These are phyloP conservation scores for Phialophora expanda DNA, from an alignment of 2,329 filamentous ascomycete genomes.

Conservation along the genomic window DNA sequence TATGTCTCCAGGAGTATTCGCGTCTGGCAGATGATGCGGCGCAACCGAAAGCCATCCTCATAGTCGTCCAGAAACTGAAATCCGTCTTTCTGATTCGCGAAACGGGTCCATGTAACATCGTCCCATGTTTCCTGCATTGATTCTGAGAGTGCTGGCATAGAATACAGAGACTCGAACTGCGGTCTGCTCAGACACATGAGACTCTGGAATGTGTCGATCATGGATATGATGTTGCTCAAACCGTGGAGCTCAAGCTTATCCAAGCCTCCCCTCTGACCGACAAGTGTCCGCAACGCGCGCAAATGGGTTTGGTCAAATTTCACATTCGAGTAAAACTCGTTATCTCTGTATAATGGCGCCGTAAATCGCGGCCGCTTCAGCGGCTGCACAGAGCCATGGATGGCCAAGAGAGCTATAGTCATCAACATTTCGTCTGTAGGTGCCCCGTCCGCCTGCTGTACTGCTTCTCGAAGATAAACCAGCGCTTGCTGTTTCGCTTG, in stretches of 20 bases:
- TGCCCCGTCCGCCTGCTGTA: not conserved
- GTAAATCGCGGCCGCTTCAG: slow-evolving; percentile 9
- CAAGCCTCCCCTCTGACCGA: slow-evolving; percentile 10
- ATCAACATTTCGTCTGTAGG: slow-evolving; percentile 13
- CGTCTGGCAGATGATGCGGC: slow-evolving; percentile 4
- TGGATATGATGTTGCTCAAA: slow-evolving; percentile 16
- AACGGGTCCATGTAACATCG: slow-evolving; percentile 8
- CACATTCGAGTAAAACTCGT: slow-evolving; percentile 19
- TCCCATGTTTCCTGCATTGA: slow-evolving; percentile 15
- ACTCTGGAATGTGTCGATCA: slow-evolving; percentile 19
- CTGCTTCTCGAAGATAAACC: slow-evolving; percentile 11
- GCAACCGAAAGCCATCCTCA: not conserved
- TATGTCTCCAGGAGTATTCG: slow-evolving; percentile 13
- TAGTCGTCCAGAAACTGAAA: slow-evolving; percentile 11
- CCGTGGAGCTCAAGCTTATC: slow-evolving; percentile 1
- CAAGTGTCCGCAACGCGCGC: slow-evolving; percentile 11
- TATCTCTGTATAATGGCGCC: slow-evolving; percentile 13
- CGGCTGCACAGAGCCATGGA: slow-evolving; percentile 10
- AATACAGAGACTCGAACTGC: slow-evolving; percentile 6
- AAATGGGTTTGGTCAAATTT: slow-evolving; percentile 15
- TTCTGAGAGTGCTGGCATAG: not conserved
- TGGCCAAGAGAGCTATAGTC: slow-evolving; percentile 16
- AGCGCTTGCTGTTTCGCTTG: slow-evolving; percentile 15
- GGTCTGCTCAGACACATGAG: slow-evolving; percentile 9
- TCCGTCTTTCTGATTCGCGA: slow-evolving; percentile 3